phyloP scores from a whole-genome alignment of 805 yeast genomes.

The Lachancea waltii region DNA sequence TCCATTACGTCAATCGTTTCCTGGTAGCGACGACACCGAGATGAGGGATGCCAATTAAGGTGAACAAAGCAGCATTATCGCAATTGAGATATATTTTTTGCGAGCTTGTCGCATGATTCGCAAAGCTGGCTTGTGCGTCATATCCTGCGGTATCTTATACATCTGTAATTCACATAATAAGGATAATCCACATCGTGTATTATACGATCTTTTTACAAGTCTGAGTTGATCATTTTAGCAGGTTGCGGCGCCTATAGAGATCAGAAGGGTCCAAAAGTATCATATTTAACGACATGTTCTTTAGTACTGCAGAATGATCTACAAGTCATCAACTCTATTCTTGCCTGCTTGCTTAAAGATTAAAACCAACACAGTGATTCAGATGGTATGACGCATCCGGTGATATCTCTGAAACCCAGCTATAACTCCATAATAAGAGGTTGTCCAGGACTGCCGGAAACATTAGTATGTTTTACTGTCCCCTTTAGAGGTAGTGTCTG shows the following conservation, averaged over 20 bases:
- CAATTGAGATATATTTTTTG: too few species aligned
- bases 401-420: slow-evolving; percentile 41
- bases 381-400: slow-evolving; percentile 24
- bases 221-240: neutral
- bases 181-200: neutral
- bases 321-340: too few species aligned
- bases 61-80: neutral
- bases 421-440: slow-evolving; percentile 52
- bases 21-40: neutral
- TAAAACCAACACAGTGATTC: neutral
- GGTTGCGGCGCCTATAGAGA: too few species aligned
- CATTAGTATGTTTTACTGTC: slow-evolving; percentile 31
- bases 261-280: too few species aligned
- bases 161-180: neutral
- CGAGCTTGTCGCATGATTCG: slow-evolving; percentile 4
- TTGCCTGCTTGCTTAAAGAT: too few species aligned
- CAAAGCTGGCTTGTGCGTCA: slow-evolving; percentile 6
- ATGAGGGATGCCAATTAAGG: slow-evolving; percentile 3
- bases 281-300: too few species aligned
- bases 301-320: too few species aligned
- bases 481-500: too few species aligned
- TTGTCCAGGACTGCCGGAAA: slow-evolving; percentile 63
- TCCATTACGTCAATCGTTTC: neutral
- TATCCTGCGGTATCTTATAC: neutral
- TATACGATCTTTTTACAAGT: neutral